Base-by-base conservation (phyloP, 768 basidiomycete genomes). In the Mycena alexandri region DNA sequence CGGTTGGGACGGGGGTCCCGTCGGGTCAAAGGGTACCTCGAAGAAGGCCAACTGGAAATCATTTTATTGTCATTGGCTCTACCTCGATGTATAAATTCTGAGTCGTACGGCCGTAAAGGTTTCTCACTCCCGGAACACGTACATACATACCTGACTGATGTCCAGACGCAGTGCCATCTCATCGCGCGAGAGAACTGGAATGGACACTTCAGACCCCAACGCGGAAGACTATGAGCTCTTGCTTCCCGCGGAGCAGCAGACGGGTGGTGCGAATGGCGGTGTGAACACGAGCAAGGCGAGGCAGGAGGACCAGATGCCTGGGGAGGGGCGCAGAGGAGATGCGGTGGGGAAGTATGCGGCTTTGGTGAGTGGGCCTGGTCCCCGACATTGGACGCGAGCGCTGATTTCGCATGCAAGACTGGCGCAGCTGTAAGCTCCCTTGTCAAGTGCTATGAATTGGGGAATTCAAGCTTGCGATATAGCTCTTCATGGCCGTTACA, bases 281-380 rank as follows among this genome's bases (percentile, higher is more conserved):
- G 38, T 38, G 38, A 38, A 38, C 9, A 38, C 10, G 54, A 67
- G 61, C 36, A 62, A 73, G 11, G 53, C 65, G 33, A 70, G 72
- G 22, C 69, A 67, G 78, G 78, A 75, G 72, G 82, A 66, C 75
- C 79, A 65, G 74, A 73, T 71, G 69, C 75, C 80, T 36, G 52
- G 72, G 25, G 85, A 87, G 68, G 76, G 74, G 0, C 82, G 86
- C 24, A 29, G 57, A 24, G 81, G 83, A 0, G 87, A 88, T 61
- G 24, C 38, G 3, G 17, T 76, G 29, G 83, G 82, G 3, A 71
- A 72, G n/a, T 73, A 77, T 61, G 65, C 75, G 43, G 80, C 82
- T 22, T 71, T 83, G 71, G 86, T 87, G 43, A 48, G 84, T 76
- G 38, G 7, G 34, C 34, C 7, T 36, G 7, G 12, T 36, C 7